Evolutionary conservation across 176 grass and related monocot species (phyloP).

Genomic region (Puya raimondii): DNA sequence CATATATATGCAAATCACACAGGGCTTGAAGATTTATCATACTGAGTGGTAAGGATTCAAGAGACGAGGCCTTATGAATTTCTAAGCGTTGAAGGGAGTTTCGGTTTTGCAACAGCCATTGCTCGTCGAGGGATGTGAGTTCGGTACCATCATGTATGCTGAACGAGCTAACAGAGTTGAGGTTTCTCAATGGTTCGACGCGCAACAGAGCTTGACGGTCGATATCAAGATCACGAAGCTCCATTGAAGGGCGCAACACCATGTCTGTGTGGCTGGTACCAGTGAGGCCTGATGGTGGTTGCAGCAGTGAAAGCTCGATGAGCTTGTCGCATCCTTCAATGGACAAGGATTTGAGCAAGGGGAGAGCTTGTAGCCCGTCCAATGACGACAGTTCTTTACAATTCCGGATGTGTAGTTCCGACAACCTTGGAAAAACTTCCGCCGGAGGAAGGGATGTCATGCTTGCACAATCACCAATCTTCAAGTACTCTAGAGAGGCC

Average conservation of each 20-base stretch:
- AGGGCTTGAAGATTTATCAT: not conserved
- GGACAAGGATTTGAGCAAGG: too few relatives aligned
- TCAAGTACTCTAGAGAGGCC: conserved; percentile 5
- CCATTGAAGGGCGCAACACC: too few relatives aligned
- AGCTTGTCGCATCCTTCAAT: too few relatives aligned
- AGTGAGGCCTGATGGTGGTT: too few relatives aligned
- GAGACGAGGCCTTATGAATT: not conserved
- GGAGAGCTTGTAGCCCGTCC: conserved; percentile 14
- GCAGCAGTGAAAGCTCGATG: too few relatives aligned
- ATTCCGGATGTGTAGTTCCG: not conserved
- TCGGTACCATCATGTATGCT: not conserved
- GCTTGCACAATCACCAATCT: not conserved
- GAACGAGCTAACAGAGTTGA: too few relatives aligned
- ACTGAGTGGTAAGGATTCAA: conserved; percentile 1
- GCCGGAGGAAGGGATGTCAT: conserved; percentile 13
- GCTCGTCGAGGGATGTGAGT: conserved; percentile 13
- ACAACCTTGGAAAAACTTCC: conserved; percentile 13
- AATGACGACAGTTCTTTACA: conserved; percentile 16
- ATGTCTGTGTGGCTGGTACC: too few relatives aligned
- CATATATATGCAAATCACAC: too few relatives aligned
- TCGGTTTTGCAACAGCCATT: conserved; percentile 12
- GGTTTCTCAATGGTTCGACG: too few relatives aligned
- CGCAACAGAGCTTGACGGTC: too few relatives aligned
- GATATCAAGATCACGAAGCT: too few relatives aligned
- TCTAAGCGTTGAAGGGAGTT: not conserved